Base-by-base conservation (phyloP, 176 grass and related monocot species). In the Triticum timopheevii region DNA sequence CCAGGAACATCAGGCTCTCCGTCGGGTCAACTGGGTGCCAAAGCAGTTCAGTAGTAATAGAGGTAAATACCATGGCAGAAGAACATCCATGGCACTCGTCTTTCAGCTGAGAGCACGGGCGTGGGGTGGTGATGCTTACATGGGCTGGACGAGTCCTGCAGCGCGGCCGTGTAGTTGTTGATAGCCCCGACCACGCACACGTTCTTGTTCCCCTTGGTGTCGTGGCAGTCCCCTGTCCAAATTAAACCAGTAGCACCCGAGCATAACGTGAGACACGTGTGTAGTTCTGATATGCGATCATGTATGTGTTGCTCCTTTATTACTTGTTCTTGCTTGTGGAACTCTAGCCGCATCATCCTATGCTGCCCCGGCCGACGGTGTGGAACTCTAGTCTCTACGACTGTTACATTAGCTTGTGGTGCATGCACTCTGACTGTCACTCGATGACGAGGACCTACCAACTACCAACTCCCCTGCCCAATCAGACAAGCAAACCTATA, bases 131-230 rank as follows among this genome's bases (percentile, higher is more conserved):
- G n/a, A n/a, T n/a, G n/a, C n/a, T n/a, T 52, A 54, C 50, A 95
- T 86, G 69, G 45, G 73, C 50, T 90, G 1, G 79, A 44, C 5
- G 85, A 38, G 72, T 95, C 87, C 25, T 72, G 7, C 0, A 95
- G 86, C 40, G 89, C 88, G 16, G 47, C 68, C 0, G 93, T 95
- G 80, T 95, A 95, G 76, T 96, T 96, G 80, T 93, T 96, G 62
- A 96, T 96, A 7, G 94, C 94, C 31, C 88, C 91, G 13, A 86
- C 91, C 39, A 96, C 91, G 33, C 94, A 96, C 85, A 84, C 78
- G 68, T 90, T 62, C 86, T 88, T 44, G 85, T 86, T 56, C 12
- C 89, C 89, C 11, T 79, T 64, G 0, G 69, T 68, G 45, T 93
- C 80, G 65, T 96, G 94, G 65, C 94, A 96, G 65, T 92, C 94